Evolutionary conservation across 2,329 filamentous ascomycete genomes (phyloP).

Genomic region (Talaromyces sp.): DNA sequence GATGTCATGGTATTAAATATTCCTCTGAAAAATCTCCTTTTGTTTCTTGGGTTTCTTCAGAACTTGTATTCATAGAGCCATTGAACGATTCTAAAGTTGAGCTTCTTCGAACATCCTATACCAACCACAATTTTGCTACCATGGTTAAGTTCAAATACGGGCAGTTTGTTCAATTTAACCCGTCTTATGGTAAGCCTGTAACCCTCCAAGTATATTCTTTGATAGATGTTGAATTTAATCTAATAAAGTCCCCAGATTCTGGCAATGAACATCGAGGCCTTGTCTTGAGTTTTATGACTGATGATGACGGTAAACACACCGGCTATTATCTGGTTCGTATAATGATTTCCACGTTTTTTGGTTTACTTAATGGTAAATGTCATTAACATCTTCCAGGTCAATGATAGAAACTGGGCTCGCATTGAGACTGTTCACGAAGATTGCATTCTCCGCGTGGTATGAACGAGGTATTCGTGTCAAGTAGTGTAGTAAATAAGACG

Average conservation of each 20-base stretch:
- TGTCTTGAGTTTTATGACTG: background rate
- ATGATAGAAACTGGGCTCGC: background rate
- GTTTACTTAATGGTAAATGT: background rate
- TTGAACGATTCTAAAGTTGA: background rate
- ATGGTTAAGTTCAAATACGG: background rate
- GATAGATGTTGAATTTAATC: background rate
- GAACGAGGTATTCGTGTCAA: background rate
- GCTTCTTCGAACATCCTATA: background rate
- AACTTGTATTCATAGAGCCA: background rate
- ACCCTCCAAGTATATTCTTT: background rate
- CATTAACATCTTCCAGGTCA: background rate
- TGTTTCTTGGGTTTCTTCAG: background rate
- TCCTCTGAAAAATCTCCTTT: background rate
- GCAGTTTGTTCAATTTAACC: background rate
- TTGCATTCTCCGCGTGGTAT: background rate
- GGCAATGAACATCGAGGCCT: background rate
- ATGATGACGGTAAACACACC: background rate
- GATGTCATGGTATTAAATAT: background rate
- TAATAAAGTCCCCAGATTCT: background rate
- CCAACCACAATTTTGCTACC: background rate
- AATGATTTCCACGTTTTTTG: background rate
- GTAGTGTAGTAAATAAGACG: background rate
- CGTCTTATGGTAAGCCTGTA: background rate
- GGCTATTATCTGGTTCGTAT: background rate
- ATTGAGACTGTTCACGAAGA: background rate